A percentile compares a stretch with the other conserved stretches of the same genome.
phyloP scores from a whole-genome alignment of 1,284 basidiomycete species.

The Pseudozyma pruni region DNA sequence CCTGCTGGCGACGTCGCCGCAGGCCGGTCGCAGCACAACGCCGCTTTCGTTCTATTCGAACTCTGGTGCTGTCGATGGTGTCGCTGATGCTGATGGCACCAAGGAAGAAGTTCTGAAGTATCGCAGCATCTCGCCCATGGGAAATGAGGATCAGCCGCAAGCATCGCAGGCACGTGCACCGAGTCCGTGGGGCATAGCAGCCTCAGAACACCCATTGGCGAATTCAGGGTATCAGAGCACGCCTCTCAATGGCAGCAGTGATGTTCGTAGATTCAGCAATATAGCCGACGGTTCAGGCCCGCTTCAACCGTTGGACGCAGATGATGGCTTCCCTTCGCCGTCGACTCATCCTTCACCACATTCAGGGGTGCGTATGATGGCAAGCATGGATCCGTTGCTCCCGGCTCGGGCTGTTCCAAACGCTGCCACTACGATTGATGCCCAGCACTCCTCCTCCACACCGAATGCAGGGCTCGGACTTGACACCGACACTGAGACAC shows the following conservation, averaged over 20 bases:
- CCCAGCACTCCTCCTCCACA: neutral
- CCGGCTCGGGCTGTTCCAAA: slow-evolving; percentile 12
- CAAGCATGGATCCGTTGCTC: slow-evolving; percentile 37
- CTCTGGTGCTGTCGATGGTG: neutral
- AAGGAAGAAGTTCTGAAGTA: slow-evolving; percentile 15
- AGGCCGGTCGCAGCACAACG: slow-evolving; percentile 20
- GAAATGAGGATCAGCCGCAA: neutral
- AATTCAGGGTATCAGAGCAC: slow-evolving; percentile 8
- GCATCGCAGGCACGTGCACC: slow-evolving; percentile 6
- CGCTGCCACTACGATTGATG: neutral
- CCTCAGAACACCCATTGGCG: slow-evolving; percentile 3
- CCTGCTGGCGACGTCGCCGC: slow-evolving; percentile 12
- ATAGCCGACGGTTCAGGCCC: neutral
- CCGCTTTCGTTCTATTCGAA: slow-evolving; percentile 29
- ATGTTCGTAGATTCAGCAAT: slow-evolving; percentile 1
- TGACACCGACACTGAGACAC: neutral
- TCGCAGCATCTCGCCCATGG: slow-evolving; percentile 4
- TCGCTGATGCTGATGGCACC: neutral
- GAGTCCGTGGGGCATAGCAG: slow-evolving; percentile 25
- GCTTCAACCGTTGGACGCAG: slow-evolving; percentile 8
- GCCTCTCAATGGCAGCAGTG: neutral
- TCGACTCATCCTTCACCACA: slow-evolving; percentile 31
- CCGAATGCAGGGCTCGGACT: slow-evolving; percentile 11
- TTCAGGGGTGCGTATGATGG: slow-evolving; percentile 35
- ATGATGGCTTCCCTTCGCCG: slow-evolving; percentile 13